A percentile compares a stretch with the other conserved stretches of the same genome.
These are phyloP conservation scores for Nakazawaea holstii DNA, from an alignment of 805 yeast genomes.

Conservation along the genomic window DNA sequence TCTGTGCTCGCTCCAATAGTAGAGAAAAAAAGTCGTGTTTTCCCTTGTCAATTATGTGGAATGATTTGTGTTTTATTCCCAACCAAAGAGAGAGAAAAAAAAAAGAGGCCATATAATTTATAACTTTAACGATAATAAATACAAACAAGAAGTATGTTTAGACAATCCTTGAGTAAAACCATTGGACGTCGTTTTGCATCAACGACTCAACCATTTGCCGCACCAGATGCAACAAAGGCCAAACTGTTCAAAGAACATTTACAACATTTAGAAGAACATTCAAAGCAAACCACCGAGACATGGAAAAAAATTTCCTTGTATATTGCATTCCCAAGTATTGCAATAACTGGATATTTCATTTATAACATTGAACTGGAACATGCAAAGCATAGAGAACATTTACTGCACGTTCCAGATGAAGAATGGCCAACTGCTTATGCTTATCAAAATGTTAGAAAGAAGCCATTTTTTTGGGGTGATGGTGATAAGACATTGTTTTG, in stretches of 20 bases:
- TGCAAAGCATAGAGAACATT: slow-evolving; percentile 82
- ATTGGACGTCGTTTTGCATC: slow-evolving; percentile 28
- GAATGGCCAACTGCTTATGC: slow-evolving; percentile 92
- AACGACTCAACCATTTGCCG: slow-evolving; percentile 37
- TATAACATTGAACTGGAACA: slow-evolving; percentile 81
- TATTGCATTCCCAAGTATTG: slow-evolving; percentile 80
- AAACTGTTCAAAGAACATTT: slow-evolving; percentile 57
- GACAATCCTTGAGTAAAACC: slow-evolving; percentile 30
- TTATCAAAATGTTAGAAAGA: slow-evolving; percentile 84
- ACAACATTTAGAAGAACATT: slow-evolving; percentile 73
- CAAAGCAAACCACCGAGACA: slow-evolving; percentile 62
- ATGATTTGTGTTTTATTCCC: too few species aligned
- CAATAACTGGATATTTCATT: slow-evolving; percentile 73
- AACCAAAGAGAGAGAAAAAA: too few species aligned
- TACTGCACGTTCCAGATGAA: slow-evolving; percentile 69
- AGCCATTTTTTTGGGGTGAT: slow-evolving; percentile 97
- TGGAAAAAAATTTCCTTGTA: slow-evolving; percentile 85
- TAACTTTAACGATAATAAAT: background rate
- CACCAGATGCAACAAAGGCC: slow-evolving; percentile 59
- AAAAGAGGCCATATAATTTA: background rate
- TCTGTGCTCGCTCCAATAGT: too few species aligned
- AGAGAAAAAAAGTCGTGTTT: too few species aligned
- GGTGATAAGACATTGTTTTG: slow-evolving; percentile 97
- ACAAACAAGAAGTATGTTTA: slow-evolving; percentile 34
- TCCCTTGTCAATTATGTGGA: too few species aligned